Conservation (phyloP, 1,139 yeast genomes). For the Magnusiomyces paraingens region DNA sequence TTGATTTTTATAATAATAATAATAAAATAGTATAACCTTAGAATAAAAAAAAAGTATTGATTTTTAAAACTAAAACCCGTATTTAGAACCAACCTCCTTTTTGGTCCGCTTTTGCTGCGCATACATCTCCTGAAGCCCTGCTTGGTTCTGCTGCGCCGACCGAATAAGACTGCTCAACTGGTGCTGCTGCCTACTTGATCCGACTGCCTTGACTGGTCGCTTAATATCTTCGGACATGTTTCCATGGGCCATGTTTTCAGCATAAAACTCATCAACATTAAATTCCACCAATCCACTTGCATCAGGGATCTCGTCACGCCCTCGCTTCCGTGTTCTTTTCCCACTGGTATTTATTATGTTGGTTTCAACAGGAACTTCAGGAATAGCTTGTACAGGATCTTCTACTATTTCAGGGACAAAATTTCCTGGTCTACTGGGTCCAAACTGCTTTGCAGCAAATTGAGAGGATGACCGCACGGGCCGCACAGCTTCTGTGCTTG, state of each 20-base stretch:
- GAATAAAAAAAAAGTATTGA: not conserved
- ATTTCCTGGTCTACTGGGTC: constrained; percentile 9
- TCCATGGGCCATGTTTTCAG: constrained; percentile 17
- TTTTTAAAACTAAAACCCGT: constrained; percentile 29
- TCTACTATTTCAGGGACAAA: not conserved
- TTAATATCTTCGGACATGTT: constrained; percentile 15
- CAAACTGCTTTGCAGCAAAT: constrained; percentile 5
- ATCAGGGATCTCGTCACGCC: not conserved
- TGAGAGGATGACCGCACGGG: not conserved
- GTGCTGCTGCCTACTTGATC: constrained; percentile 26
- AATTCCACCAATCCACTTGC: constrained; percentile 25
- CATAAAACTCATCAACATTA: constrained; percentile 28
- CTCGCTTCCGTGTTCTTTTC: constrained; percentile 8
- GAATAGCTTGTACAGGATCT: not conserved
- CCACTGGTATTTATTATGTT: not conserved
- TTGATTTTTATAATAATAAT: not conserved
- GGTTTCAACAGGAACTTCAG: not conserved
- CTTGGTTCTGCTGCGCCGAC: constrained; percentile 28
- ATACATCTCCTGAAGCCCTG: constrained; percentile 28
- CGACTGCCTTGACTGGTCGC: constrained; percentile 26
- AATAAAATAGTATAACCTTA: too few relatives aligned
- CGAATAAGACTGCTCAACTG: constrained; percentile 28
- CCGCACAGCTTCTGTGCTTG: too few relatives aligned
- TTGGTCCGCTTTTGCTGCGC: constrained; percentile 22
- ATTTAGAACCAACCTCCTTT: constrained; percentile 25